A percentile compares a stretch with the other conserved stretches of the same genome.
Conservation (phyloP, 192 early-diverging fungal species). For the Martensiomyces pterosporus region DNA sequence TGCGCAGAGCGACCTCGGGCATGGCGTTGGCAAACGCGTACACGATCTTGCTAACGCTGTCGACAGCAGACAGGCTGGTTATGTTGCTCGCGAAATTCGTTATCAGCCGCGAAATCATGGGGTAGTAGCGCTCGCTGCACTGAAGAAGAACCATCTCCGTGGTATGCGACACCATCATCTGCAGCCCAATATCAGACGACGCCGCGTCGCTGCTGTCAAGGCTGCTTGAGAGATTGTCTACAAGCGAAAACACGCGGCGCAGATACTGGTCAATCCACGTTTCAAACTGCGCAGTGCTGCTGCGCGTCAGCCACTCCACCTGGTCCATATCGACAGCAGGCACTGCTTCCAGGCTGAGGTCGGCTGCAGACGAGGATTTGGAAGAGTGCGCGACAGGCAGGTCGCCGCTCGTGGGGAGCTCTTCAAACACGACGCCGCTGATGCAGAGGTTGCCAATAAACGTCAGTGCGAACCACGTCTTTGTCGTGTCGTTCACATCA, state of each 20-base stretch:
- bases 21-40: constrained; percentile 32
- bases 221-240: constrained; percentile 48
- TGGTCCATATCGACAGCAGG: constrained; percentile 55
- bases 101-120: constrained; percentile 45
- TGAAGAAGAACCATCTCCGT: constrained; percentile 38
- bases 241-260: constrained; percentile 71
- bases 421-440: constrained; percentile 45
- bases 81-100: constrained; percentile 41
- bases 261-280: constrained; percentile 82
- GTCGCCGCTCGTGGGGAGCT: constrained; percentile 27
- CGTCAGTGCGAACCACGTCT: constrained; percentile 56
- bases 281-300: constrained; percentile 80
- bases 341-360: constrained; percentile 27
- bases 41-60: constrained; percentile 28
- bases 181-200: constrained; percentile 19
- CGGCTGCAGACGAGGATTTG: constrained; percentile 46
- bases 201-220: constrained; percentile 20
- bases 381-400: constrained; percentile 29
- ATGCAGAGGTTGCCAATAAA: constrained; percentile 41
- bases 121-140: constrained; percentile 43
- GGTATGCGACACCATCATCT: constrained; percentile 23
- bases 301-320: constrained; percentile 63
- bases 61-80: constrained; percentile 41
- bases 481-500: constrained; percentile 88
- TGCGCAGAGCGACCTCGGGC: constrained; percentile 31